Evolutionary conservation across 192 early-diverging fungal genomes (phyloP).

Genomic region (Phycomyces nitens): DNA sequence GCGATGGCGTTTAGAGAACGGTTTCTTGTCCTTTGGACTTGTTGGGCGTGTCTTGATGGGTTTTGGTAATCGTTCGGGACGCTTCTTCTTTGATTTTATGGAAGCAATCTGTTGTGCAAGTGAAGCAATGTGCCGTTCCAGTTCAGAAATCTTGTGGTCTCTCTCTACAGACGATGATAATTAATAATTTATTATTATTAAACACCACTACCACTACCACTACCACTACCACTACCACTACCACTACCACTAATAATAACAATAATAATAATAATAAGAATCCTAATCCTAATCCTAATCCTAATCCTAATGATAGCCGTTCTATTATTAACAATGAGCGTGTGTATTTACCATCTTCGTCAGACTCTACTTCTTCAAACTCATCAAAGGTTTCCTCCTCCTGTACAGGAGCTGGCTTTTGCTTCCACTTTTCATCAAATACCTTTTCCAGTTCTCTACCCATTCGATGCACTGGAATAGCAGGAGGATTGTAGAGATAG

Average conservation of each 20-base stretch:
- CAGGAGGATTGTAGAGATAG: conserved; percentile 73
- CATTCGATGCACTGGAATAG: conserved; percentile 64
- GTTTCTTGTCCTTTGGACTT: conserved; percentile 14
- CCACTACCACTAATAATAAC: no score
- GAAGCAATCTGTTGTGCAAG: conserved; percentile 40
- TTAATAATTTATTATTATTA: no score
- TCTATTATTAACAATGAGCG: conserved; percentile 13
- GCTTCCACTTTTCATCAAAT: conserved; percentile 77
- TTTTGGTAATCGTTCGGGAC: conserved; percentile 18
- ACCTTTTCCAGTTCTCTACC: conserved; percentile 69
- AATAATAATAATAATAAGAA: no score
- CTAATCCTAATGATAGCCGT: no score
- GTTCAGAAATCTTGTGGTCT: conserved; percentile 36
- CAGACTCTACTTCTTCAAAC: conserved; percentile 15
- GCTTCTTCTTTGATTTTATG: conserved; percentile 33
- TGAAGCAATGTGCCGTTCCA: conserved; percentile 38
- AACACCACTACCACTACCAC: no score
- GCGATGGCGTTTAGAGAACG: conserved; percentile 1
- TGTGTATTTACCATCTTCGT: conserved; percentile 7
- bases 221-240: no score
- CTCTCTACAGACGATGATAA: conserved; percentile 19
- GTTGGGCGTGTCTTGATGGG: neutral
- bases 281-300: no score
- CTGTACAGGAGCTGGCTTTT: conserved; percentile 16
- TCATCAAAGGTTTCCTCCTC: conserved; percentile 18